Evolutionary conservation across 176 grass and related monocot genomes (phyloP).

Genomic region (Oryza glaberrima): DNA sequence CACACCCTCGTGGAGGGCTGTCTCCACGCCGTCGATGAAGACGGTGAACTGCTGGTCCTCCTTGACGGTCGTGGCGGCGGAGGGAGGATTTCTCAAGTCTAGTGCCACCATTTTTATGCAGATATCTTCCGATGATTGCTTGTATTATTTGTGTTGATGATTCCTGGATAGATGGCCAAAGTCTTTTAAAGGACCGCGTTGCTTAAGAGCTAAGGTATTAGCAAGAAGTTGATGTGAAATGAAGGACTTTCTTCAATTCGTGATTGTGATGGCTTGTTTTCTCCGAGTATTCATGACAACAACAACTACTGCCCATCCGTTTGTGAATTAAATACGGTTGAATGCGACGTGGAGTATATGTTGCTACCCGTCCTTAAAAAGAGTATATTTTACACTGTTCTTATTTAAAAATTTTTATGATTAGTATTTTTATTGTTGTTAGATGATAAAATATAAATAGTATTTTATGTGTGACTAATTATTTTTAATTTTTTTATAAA

Average conservation of each 20-base stretch:
- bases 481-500: too few relatives aligned
- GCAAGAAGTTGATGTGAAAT: background rate
- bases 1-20: slow-evolving; percentile 54
- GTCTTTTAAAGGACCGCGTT: background rate
- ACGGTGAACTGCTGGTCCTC: slow-evolving; percentile 40
- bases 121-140: background rate
- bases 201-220: background rate
- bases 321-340: background rate
- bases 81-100: background rate
- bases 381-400: too few relatives aligned
- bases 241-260: background rate
- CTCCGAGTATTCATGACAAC: background rate
- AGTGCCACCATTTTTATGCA: background rate
- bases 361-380: too few relatives aligned
- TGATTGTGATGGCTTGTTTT: background rate
- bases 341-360: too few relatives aligned
- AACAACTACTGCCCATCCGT: background rate
- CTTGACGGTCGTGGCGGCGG: slow-evolving; percentile 4
- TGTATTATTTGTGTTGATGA: background rate
- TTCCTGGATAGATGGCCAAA: background rate
- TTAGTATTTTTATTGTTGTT: too few relatives aligned
- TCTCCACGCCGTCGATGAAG: slow-evolving; percentile 49
- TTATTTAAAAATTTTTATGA: too few relatives aligned
- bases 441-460: too few relatives aligned
- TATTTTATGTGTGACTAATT: too few relatives aligned